Percentiles rank a stretch among this genome's conserved stretches.
phyloP scores from a whole-genome alignment of 1,139 yeast genomes.

The Hanseniaspora gamundiae region DNA sequence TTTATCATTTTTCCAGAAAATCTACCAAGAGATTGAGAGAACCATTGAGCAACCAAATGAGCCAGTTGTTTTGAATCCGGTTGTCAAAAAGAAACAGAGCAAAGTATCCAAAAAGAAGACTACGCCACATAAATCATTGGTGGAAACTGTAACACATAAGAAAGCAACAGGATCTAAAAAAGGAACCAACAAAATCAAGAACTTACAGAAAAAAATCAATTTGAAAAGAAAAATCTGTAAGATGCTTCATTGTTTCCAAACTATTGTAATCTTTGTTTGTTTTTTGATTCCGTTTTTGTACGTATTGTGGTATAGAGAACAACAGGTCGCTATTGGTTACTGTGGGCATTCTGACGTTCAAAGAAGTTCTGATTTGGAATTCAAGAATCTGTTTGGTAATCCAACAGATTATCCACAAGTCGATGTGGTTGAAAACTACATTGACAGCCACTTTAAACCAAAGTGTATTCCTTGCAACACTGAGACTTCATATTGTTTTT shows the following conservation, averaged over 20 bases:
- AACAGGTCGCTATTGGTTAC: constrained; percentile 46
- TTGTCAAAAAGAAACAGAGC: neutral
- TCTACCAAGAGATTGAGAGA: neutral
- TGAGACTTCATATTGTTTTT: constrained; percentile 62
- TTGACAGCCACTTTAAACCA: constrained; percentile 34
- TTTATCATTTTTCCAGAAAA: neutral
- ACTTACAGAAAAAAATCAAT: neutral
- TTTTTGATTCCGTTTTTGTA: constrained; percentile 22
- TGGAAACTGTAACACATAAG: neutral
- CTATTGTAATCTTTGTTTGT: constrained; percentile 10
- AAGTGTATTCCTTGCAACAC: constrained; percentile 62
- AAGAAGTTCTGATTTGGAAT: constrained; percentile 13
- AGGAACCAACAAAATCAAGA: neutral
- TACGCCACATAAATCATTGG: neutral
- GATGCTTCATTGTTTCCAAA: constrained; percentile 7
- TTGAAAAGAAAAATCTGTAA: constrained; percentile 3
- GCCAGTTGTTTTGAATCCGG: neutral
- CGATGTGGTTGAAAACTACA: constrained; percentile 11
- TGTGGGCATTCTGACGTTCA: constrained; percentile 48
- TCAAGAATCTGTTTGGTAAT: neutral
- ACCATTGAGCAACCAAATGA: neutral
- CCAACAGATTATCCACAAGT: constrained; percentile 7
- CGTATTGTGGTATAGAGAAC: constrained; percentile 52
- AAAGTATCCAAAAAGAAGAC: neutral
- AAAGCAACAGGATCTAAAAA: neutral